phyloP scores from a whole-genome alignment of 2,329 filamentous ascomycete species.

The Plectosphaerella plurivora region DNA sequence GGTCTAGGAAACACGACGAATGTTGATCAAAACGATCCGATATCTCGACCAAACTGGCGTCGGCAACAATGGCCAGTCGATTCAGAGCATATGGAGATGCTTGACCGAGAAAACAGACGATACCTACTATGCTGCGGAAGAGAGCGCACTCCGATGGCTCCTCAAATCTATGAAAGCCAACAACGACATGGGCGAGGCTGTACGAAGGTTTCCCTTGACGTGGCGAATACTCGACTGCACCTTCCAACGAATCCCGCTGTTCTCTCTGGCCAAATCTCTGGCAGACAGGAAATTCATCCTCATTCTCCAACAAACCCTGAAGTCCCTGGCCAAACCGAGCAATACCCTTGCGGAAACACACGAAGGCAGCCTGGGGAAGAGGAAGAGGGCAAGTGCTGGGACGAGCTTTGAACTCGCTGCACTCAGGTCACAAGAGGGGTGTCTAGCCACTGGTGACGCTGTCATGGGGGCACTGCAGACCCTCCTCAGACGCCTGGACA shows the following conservation, averaged over 20 bases:
- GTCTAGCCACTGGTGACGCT: constrained; percentile 41
- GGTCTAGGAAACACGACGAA: constrained; percentile 1
- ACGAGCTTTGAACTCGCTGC: constrained; percentile 30
- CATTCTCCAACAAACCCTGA: constrained; percentile 62
- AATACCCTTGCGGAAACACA: constrained; percentile 17
- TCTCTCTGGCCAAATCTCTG: constrained; percentile 66
- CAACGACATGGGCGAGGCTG: constrained; percentile 38
- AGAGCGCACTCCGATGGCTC: constrained; percentile 58
- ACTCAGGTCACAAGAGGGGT: constrained; percentile 33
- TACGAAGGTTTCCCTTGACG: constrained; percentile 51
- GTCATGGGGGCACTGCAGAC: constrained; percentile 41
- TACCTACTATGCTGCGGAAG: constrained; percentile 48
- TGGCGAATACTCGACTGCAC: constrained; percentile 60
- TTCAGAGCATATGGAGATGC: constrained; percentile 43
- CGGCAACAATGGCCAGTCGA: constrained; percentile 38
- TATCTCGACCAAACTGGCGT: constrained; percentile 49
- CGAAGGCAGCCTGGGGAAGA: constrained; percentile 29
- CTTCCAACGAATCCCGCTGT: constrained; percentile 61
- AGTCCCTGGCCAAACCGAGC: constrained; percentile 45
- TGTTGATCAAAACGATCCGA: constrained; percentile 48
- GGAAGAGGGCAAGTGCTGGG: constrained; percentile 37
- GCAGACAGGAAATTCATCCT: constrained; percentile 64
- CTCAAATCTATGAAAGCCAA: constrained; percentile 54
- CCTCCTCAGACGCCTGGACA: constrained; percentile 41
- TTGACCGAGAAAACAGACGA: constrained; percentile 36